Evolutionary conservation across 805 yeast species (phyloP), one percentile per base, ranked within the genome.

Genomic region (Jamesozyma lodderae): DNA sequence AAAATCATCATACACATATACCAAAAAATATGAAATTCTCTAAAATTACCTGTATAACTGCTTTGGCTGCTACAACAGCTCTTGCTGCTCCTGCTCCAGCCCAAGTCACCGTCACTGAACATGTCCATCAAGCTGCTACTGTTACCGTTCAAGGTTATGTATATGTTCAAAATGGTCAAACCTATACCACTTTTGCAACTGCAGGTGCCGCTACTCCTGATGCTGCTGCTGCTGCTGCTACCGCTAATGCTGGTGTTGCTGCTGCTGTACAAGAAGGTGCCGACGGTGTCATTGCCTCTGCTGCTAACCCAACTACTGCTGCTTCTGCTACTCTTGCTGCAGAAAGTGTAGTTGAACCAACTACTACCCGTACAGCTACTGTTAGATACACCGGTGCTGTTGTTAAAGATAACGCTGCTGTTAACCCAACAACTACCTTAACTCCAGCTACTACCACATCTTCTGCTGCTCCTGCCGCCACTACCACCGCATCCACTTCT

Each of bases 241-340:
- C 47, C n/a, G 40, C 48, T 18, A 35, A 41, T 18, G 40, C 43
- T 16, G 33, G 42, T 26, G 41, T 40, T 3, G 43, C 37, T n/a
- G 34, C 52, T 26, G 44, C 47, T 21, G 40, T 22, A 22, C 24
- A 22, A 22, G 10, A 7, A 30, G 20, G 40, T n/a, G n/a, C n/a
- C 24, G 10, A 22, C 10, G 13, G 14, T n/a, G 5, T 10, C 10
- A 26, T 13, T 26, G 13, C 7, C 29, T 6, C 15, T 23, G 31
- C 31, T 11, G 36, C 45, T 3, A 25, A 40, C 9, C 19, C 36
- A 19, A 16, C 47, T 19, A 32, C 41, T 20, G 18, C 37, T 6
- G 38, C 36, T 6, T 60, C 57, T n/a, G 10, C 31, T 21, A 18
- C 37, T 29, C n/a, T 79, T 36, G 51, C 64, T 52, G 78, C 73